Evolutionary conservation across 257 asterid species (phyloP).

Genomic region (Knoxia roxburghii): DNA sequence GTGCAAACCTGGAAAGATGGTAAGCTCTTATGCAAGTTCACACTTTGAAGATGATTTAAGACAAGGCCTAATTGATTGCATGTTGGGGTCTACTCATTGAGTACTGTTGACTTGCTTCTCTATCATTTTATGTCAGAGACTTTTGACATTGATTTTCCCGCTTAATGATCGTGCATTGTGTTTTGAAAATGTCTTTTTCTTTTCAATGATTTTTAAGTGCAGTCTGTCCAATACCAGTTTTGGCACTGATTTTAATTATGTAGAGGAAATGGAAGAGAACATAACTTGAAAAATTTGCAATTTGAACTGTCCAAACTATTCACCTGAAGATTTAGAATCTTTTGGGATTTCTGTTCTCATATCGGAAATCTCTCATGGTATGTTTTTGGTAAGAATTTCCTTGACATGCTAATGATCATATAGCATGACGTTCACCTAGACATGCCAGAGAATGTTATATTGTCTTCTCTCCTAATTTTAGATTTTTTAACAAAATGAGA

Average conservation of each 20-base stretch:
- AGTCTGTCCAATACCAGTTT: not conserved
- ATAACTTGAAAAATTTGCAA: not conserved
- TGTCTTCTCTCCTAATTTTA: not conserved
- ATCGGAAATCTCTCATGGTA: not conserved
- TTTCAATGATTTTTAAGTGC: not conserved
- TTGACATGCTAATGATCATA: not conserved
- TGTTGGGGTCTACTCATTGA: not conserved
- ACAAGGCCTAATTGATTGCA: not conserved
- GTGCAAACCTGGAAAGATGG: slow-evolving; percentile 80
- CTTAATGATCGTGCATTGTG: not conserved
- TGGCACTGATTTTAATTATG: not conserved
- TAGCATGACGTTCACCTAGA: not conserved
- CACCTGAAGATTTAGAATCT: not conserved
- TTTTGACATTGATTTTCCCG: not conserved
- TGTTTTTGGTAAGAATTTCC: not conserved
- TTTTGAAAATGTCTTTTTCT: not conserved
- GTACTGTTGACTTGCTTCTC: not conserved
- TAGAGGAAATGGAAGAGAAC: not conserved
- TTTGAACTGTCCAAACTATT: not conserved
- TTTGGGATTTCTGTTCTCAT: not conserved
- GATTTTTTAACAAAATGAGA: not conserved
- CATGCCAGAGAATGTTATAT: not conserved
- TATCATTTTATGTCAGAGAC: not conserved
- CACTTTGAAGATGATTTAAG: not conserved
- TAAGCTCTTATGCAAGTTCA: slow-evolving; percentile 23